Base-by-base conservation (phyloP, 1,284 basidiomycete genomes). In the Xerocomus minutiporus region DNA sequence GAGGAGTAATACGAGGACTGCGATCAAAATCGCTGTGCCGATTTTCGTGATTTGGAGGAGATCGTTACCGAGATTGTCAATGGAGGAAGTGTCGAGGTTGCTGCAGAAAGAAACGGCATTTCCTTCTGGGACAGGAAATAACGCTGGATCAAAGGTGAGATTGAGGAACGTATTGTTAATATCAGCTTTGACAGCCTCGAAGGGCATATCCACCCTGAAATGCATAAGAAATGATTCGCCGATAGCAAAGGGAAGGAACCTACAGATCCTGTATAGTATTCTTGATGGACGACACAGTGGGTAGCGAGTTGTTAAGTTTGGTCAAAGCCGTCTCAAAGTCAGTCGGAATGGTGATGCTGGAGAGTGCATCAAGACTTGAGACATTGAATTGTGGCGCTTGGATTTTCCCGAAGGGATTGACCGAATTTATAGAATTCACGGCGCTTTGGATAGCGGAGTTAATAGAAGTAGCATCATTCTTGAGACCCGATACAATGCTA, bases 81-180 rank as follows among this genome's bases (percentile, higher is more conserved):
- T 80, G 51, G 93, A 78, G 5, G 86, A 86, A 4, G 86, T 85
- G 70, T 96, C 91, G 57, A 95, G 77, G 49, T 83, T 74, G 44
- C 74, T 69, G 68, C 93, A 95, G 66, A 95, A 84, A 26, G 79
- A 68, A 46, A 93, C 69, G 0, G 74, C 74, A 59, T 82, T 82
- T 61, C 81, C 78, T 41, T 76, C 73, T 0, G 91, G 92, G 1
- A 93, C 78, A 6, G 92, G 88, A 17, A 95, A 77, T 5, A 82
- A 70, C 13, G 83, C 80, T 28, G 82, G 75, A 63, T 91, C 81
- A 69, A 93, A 88, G 23, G 72, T 73, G 34, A 91, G 75, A 13
- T 79, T 78, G n/a, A 77, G 65, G 58, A 95, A 88, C 0, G 92
- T 94, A 50, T 84, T 77, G 65, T 95, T 95, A 69, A 97, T 93